Base-by-base conservation (phyloP, 73 alveolate genomes). In the Paramecium biaurelia region DNA sequence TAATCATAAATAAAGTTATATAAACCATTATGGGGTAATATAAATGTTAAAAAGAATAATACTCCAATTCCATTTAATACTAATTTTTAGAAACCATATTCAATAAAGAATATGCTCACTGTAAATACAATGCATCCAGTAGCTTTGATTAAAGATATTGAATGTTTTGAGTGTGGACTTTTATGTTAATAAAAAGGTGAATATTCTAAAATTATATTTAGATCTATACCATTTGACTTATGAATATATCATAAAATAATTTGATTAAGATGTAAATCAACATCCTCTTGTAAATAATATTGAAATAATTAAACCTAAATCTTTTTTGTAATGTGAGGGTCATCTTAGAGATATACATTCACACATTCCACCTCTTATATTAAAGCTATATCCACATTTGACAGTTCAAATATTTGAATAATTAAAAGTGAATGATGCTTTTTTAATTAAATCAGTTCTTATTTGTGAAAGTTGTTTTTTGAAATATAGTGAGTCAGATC, bases 71-170 rank as follows among this genome's bases (percentile, higher is more conserved):
- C 88, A 23, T 89, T 89, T 26, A 82, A 67, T 30, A 89, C 94
- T 1, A 89, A 89, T 45, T 89, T 57, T 21, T 14, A 42, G 23
- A 89, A 85, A 47, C 94, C 94, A 24, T 67, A 89, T 45, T 76
- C 76, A 72, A 70, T 89, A 7, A 89, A 70, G 37, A 76, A 70
- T 20, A 89, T 70, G 79, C 7, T 70, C 1, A 89, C 94, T 4
- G 87, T 82, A 11, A 89, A 89, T 89, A 89, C 94, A 6, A 89
- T 89, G 94, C 85, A 82, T 49, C 94, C 94, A n/a, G 87, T 89
- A 18, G 57, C 53, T 0, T 58, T 89, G 5, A 82, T 70, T 32
- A 89, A 89, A 70, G 87, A 89, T 37, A 68, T 89, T 14, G 57
- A 89, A 45, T 89, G 94, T 43, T 89, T 89, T 63, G 85, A 89